Base-by-base conservation (phyloP, 768 basidiomycete species). In the Cyclocybe aegerita region DNA sequence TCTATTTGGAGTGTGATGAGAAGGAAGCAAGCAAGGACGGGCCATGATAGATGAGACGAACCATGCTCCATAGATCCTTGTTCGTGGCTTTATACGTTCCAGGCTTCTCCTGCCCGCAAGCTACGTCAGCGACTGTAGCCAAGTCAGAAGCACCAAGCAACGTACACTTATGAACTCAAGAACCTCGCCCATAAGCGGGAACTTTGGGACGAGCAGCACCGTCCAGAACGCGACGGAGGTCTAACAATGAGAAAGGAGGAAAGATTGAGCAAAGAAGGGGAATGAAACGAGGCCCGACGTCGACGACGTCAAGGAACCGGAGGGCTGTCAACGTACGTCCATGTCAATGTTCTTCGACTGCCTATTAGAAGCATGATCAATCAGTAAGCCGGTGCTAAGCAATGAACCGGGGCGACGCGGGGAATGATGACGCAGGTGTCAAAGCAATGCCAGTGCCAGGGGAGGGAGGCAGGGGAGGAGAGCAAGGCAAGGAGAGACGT, bases 21-120 rank as follows among this genome's bases (percentile, higher is more conserved):
- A 41, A 54, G 33, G 9, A n/a, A 46, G 39, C 30, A 35, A 49
- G 1, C 17, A 7, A 17, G 14, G 42, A 46, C 34, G 39, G 17
- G 8, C 45, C 29, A 32, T 2, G 11, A 55, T 12, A 10, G 40
- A 14, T 50, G 39, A 5, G 37, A 70, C 76, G 10, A 52, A 88
- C 90, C 90, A 93, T 93, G 49, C 68, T 79, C 91, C 91, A 94
- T 7, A 92, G 69, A 67, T 94, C 91, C 61, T 89, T 89, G 66
- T 90, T 93, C 10, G 84, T 81, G 0, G 85, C 87, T 61, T 85
- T 91, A 68, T 89, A 90, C 3, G 71, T 76, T 6, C 77, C 79
- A 23, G 23, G 23, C 52, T 80, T 73, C 55, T 79, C 73, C 71
- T 78, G 52, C 50, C 15, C 9, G 8, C 11, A n/a, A 39, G 38